Percentiles rank a stretch among this genome's conserved stretches.
These are phyloP conservation scores for Suillus hirtellus DNA, from an alignment of 768 basidiomycete species.

Conservation along the genomic window DNA sequence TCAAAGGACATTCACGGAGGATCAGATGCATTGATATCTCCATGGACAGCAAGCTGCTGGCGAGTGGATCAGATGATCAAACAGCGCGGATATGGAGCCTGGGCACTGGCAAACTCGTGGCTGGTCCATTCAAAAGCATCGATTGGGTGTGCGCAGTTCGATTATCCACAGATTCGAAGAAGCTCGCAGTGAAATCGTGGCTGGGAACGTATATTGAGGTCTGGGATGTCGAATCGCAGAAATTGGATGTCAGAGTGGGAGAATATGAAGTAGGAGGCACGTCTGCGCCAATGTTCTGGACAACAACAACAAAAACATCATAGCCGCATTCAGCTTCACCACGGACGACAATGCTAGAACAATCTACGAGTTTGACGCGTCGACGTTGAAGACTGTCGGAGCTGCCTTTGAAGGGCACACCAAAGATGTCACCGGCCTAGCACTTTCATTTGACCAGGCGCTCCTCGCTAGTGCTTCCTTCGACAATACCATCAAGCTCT, in stretches of 20 bases:
- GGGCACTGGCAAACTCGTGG: neutral
- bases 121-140: neutral
- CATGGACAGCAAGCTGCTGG: neutral
- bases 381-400: neutral
- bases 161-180: neutral
- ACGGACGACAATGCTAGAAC: neutral
- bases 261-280: too few species aligned
- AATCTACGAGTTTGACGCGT: neutral
- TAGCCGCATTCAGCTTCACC: neutral
- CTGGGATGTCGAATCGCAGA: neutral
- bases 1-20: neutral
- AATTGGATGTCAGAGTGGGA: neutral
- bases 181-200: neutral
- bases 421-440: neutral
- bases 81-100: neutral
- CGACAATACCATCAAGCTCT: neutral
- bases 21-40: neutral
- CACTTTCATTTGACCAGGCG: neutral
- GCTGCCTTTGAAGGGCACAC: neutral
- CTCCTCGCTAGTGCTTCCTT: neutral
- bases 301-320: neutral
- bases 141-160: neutral
- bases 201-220: rapidly evolving
- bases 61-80: rapidly evolving
- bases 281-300: neutral